Base-by-base conservation (phyloP, 306 rosid species). In the Trifolium dubium region DNA sequence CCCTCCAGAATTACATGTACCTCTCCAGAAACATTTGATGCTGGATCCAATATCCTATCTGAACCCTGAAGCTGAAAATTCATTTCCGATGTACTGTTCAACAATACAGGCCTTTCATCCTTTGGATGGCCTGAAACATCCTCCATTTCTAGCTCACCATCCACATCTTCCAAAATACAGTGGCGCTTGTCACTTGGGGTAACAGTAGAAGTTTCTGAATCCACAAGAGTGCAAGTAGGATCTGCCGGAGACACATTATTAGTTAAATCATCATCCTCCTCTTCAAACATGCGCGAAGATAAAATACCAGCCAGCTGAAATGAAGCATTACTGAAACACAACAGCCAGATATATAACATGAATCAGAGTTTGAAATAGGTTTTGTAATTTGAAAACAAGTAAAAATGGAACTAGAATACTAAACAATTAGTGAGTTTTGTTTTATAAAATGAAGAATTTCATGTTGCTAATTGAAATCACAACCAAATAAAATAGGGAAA, bases 81-180 rank as follows among this genome's bases (percentile, higher is more conserved):
- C 68, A 82, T 72, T 80, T 87, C 92, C 50, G 66, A 82, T 63
- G 84, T 85, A 59, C 72, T 77, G 79, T 82, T 76, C 12, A 73
- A 71, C 8, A 69, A 50, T 77, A 67, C 56, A 37, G 86, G 76
- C 56, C 78, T 90, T 59, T 88, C 97, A 53, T 92, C 96, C 88
- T 88, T 94, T 8, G 80, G 85, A 68, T 87, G 92, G 59, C 93
- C 99, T 67, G 99, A 92, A 61, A 95, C 99, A 86, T 95, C 98
- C 85, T 95, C 99, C 99, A 95, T 95, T 86, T 95, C 99, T 53
- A 95, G 97, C 58, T 95, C 98, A 18, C 97, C 97, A 34, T 95
- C 99, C 58, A 95, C 98, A 67, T 95, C 97, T 84, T 95, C 97
- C 82, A 95, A 86, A 76, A 95, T 90, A 85, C 87, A 82, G 56